A percentile compares a stretch with the other conserved stretches of the same genome.
Evolutionary conservation across 2,329 filamentous ascomycete species (phyloP).

Genomic region (Endocalyx cinctus): DNA sequence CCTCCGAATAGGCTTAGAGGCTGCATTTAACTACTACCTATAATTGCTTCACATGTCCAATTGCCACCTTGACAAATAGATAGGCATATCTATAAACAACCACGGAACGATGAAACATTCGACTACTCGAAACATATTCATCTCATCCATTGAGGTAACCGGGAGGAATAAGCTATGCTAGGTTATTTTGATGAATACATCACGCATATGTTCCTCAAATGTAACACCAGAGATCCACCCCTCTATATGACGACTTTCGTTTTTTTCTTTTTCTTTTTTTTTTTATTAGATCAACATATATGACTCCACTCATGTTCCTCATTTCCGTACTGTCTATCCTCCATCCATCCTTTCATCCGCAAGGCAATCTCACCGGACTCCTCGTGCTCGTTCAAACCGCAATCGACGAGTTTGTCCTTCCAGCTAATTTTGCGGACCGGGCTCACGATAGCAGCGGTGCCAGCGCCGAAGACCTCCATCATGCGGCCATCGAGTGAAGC

Average conservation of each 20-base stretch:
- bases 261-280: background rate
- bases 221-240: no score
- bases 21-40: background rate
- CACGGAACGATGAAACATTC: no score
- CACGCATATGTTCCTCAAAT: no score
- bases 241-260: background rate
- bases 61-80: background rate
- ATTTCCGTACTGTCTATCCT: constrained; percentile 91
- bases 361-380: constrained; percentile 84
- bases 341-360: constrained; percentile 95
- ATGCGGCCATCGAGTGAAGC: constrained; percentile 80
- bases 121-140: no score
- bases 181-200: no score
- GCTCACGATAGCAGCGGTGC: constrained; percentile 90
- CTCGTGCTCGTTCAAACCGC: constrained; percentile 72
- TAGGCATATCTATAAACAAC: no score
- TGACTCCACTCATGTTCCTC: constrained; percentile 90
- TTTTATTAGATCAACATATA: constrained; percentile 29
- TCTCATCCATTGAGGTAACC: no score
- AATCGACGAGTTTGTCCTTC: constrained; percentile 75
- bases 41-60: background rate
- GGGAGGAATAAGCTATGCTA: no score
- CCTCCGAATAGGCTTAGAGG: no score
- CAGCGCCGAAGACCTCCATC: constrained; percentile 88
- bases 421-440: constrained; percentile 87